Percentiles rank a stretch among this genome's conserved stretches.
Conservation (phyloP, 2,329 filamentous ascomycete species). For the Sarocladium strictum region DNA sequence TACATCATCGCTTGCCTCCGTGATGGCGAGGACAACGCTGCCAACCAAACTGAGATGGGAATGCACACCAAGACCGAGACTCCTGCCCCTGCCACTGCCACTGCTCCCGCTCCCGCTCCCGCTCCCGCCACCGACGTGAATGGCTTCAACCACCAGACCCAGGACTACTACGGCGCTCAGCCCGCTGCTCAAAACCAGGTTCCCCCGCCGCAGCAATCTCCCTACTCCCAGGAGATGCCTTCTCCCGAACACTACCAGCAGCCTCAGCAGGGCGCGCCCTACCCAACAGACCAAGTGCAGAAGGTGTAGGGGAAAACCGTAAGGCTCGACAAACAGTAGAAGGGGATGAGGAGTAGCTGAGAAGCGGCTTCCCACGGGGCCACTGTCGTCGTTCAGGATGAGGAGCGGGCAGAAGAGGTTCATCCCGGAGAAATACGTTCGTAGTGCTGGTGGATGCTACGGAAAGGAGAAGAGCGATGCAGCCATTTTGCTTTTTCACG, state of each 20-base stretch:
- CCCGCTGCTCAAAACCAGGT: background rate
- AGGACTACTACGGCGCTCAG: background rate
- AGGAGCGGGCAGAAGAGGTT: too few species aligned
- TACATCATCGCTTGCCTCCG: slow-evolving; percentile 28
- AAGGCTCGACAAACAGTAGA: too few species aligned
- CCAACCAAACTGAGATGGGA: slow-evolving; percentile 4
- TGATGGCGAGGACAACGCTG: background rate
- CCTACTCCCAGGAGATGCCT: background rate
- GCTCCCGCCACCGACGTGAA: background rate
- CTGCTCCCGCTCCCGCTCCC: background rate
- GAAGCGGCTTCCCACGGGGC: too few species aligned
- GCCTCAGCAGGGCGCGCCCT: background rate
- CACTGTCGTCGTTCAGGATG: too few species aligned
- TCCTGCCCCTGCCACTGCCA: too few species aligned
- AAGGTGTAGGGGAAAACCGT: too few species aligned
- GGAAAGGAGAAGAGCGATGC: background rate
- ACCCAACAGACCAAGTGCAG: background rate
- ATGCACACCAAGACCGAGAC: background rate
- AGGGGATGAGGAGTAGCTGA: background rate
- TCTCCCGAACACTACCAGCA: background rate
- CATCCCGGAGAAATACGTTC: too few species aligned
- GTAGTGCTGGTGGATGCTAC: too few species aligned
- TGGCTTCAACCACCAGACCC: slow-evolving; percentile 9
- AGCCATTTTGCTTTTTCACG: background rate
- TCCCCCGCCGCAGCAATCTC: background rate